Evolutionary conservation across 2,329 filamentous ascomycete species (phyloP).

Genomic region (Cladosporium oxysporum): DNA sequence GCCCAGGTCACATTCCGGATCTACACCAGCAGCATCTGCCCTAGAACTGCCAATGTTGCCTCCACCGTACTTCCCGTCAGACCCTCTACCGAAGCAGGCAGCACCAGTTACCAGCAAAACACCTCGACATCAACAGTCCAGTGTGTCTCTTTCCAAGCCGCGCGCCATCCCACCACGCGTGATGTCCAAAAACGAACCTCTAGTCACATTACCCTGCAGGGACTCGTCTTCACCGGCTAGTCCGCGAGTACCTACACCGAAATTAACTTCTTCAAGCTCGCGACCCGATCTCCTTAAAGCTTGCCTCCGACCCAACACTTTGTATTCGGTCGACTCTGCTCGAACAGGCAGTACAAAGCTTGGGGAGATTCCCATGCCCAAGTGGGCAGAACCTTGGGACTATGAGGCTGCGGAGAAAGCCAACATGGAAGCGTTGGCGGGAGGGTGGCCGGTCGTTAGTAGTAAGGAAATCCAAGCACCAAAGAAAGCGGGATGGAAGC

Average conservation of each 20-base stretch:
- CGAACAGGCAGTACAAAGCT: conserved; percentile 46
- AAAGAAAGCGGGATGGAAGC: conserved; percentile 5
- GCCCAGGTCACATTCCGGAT: not conserved
- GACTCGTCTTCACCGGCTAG: not conserved
- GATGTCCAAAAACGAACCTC: not conserved
- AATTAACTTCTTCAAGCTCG: not conserved
- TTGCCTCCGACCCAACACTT: conserved; percentile 39
- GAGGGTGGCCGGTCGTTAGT: conserved; percentile 30
- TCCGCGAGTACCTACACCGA: not conserved
- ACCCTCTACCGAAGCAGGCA: not conserved
- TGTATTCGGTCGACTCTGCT: conserved; percentile 45
- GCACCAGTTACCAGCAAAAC: not conserved
- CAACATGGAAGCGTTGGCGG: conserved; percentile 42
- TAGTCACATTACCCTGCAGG: not conserved
- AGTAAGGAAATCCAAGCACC: not conserved
- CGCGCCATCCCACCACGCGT: not conserved
- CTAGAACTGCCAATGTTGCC: not conserved
- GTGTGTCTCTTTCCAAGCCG: not conserved
- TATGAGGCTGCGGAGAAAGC: conserved; percentile 44
- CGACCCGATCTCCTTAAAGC: conserved; percentile 9
- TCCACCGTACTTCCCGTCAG: conserved; percentile 5
- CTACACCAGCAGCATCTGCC: not conserved
- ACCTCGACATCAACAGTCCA: not conserved
- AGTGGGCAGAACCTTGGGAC: conserved; percentile 47
- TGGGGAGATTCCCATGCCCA: conserved; percentile 50